phyloP scores from a whole-genome alignment of 2,329 filamentous ascomycete genomes.

The Thermomyces lanuginosus region DNA sequence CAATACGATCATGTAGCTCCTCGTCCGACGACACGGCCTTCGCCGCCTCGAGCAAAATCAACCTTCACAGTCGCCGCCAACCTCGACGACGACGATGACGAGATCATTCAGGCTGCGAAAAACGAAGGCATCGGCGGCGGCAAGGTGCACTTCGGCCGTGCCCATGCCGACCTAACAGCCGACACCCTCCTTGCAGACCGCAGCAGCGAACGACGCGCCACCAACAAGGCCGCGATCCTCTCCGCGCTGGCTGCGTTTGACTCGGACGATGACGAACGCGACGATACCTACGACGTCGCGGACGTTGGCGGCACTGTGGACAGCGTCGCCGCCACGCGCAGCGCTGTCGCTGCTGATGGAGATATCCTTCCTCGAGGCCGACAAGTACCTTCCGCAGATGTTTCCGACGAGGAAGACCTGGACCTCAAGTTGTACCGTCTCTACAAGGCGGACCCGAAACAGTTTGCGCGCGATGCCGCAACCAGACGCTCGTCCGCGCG shows the following conservation, averaged over 20 bases:
- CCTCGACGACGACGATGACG: slow-evolving; percentile 68
- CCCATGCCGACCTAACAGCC: slow-evolving; percentile 44
- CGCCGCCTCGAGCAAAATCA: slow-evolving; percentile 16
- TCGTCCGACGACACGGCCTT: slow-evolving; percentile 22
- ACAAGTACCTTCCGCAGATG: slow-evolving; percentile 1
- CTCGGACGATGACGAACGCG: slow-evolving; percentile 85
- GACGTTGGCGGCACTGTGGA: slow-evolving; percentile 87
- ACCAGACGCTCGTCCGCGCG: slow-evolving; percentile 51
- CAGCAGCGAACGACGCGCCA: slow-evolving; percentile 39
- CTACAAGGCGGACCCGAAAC: slow-evolving; percentile 46
- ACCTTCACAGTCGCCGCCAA: slow-evolving; percentile 40
- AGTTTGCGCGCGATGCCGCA: slow-evolving; percentile 56
- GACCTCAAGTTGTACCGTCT: slow-evolving; percentile 60
- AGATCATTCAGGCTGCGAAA: slow-evolving; percentile 54
- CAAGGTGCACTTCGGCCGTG: slow-evolving; percentile 59
- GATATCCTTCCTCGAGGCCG: slow-evolving; percentile 28
- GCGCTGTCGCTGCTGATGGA: slow-evolving; percentile 35
- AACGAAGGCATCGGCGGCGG: slow-evolving; percentile 32
- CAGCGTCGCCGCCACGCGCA: slow-evolving; percentile 26
- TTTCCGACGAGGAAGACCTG: slow-evolving; percentile 15
- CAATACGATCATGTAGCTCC: slow-evolving; percentile 41
- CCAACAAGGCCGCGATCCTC: slow-evolving; percentile 71
- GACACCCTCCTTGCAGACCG: slow-evolving; percentile 55
- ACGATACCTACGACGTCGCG: slow-evolving; percentile 87
- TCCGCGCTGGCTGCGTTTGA: slow-evolving; percentile 81